Conservation (phyloP, 306 rosid species). For the Glycine soja region DNA sequence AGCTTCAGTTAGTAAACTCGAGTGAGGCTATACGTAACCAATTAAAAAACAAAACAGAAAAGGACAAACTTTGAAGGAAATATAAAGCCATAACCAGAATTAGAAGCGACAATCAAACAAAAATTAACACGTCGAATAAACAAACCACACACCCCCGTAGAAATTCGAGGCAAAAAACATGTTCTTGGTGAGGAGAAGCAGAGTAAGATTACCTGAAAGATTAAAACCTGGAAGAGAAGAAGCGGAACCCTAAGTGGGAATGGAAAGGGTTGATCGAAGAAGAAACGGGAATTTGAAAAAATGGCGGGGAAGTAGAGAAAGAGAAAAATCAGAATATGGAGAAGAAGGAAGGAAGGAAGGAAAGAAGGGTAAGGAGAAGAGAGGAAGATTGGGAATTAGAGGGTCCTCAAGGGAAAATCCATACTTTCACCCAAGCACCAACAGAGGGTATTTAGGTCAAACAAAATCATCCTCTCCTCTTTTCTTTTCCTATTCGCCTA, state of each 20-base stretch:
- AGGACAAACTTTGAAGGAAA: conserved; percentile 17
- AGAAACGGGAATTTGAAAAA: conserved; percentile 58
- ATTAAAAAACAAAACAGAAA: not conserved
- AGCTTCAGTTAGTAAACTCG: conserved; percentile 26
- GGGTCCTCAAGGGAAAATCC: conserved; percentile 75
- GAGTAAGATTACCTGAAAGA: conserved; percentile 32
- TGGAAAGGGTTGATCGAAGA: conserved; percentile 45
- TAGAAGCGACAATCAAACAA: not conserved
- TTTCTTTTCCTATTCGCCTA: not conserved
- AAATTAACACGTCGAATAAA: not conserved
- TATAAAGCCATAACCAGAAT: not conserved
- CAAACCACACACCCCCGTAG: not conserved
- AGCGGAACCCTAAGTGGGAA: conserved; percentile 47
- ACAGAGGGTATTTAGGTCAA: conserved; percentile 82
- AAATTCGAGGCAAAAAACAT: not conserved
- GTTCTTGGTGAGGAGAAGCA: not conserved
- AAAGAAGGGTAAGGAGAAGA: conserved; percentile 69
- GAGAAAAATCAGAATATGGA: conserved; percentile 58
- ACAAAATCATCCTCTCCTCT: conserved; percentile 16
- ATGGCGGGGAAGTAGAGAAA: conserved; percentile 76
- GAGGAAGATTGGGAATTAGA: conserved; percentile 63
- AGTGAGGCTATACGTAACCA: not conserved
- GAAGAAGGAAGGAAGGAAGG: conserved; percentile 23
- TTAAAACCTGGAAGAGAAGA: conserved; percentile 20
- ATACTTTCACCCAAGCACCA: conserved; percentile 14